These are phyloP conservation scores for Trichocladium antarcticum DNA, from an alignment of 495 filamentous ascomycete genomes.

Conservation along the genomic window DNA sequence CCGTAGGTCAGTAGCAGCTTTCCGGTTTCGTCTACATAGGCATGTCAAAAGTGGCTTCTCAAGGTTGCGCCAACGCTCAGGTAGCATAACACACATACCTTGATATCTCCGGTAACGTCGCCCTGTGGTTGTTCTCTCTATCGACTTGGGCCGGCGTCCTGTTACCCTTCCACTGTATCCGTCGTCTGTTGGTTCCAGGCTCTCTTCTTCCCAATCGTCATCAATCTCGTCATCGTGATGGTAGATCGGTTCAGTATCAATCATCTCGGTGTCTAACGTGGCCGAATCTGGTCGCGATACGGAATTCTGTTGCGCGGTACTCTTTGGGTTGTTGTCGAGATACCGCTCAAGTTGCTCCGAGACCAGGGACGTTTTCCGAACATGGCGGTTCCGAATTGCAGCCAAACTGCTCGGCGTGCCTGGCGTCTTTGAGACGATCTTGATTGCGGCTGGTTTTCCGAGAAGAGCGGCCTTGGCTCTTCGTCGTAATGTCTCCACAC, in stretches of 20 bases:
- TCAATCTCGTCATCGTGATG: not conserved
- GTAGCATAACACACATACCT: constrained; percentile 11
- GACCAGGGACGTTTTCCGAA: not conserved
- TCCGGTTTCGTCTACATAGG: constrained; percentile 1
- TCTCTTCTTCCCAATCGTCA: not conserved
- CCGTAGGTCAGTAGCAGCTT: not conserved
- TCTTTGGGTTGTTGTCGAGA: not conserved
- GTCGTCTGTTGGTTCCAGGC: not conserved
- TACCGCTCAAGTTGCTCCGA: not conserved
- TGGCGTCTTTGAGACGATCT: not conserved
- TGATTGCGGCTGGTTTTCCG: not conserved
- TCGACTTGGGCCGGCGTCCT: not conserved
- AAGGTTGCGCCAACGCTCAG: not conserved
- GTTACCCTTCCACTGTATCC: no score
- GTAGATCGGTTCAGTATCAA: not conserved
- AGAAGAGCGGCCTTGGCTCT: constrained; percentile 1
- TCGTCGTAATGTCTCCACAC: constrained; percentile 4
- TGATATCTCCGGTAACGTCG: constrained; percentile 18
- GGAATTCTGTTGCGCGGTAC: no score
- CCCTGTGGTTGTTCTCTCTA: constrained; percentile 11
- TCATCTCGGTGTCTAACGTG: not conserved
- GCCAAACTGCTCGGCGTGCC: not conserved
- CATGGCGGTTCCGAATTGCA: not conserved
- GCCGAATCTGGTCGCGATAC: not conserved
- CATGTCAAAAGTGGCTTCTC: not conserved